These are phyloP conservation scores for Xanthoparmelia taractica DNA, from an alignment of 495 filamentous ascomycete species.

Conservation along the genomic window DNA sequence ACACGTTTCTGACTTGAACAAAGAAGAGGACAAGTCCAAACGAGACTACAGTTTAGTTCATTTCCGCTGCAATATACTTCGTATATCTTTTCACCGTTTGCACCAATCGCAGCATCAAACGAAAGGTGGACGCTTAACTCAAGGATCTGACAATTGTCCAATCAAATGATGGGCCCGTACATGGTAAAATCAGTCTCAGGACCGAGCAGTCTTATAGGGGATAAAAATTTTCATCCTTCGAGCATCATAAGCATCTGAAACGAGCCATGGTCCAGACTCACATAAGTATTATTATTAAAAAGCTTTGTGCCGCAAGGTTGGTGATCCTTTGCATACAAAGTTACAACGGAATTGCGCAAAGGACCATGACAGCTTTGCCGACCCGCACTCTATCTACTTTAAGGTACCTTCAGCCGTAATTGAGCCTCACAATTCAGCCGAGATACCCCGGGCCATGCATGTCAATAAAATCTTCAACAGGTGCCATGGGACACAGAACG, in stretches of 20 bases:
- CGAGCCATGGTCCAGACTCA: background rate
- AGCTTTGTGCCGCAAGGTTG: background rate
- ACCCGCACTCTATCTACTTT: background rate
- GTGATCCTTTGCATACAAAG: background rate
- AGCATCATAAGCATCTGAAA: background rate
- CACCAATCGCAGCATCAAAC: background rate
- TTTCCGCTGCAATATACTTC: conserved; percentile 3
- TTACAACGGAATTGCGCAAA: conserved; percentile 3
- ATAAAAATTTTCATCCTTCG: background rate
- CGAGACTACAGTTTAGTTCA: background rate
- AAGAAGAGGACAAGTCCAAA: background rate
- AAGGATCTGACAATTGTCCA: background rate
- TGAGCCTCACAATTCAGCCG: background rate
- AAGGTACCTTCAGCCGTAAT: background rate
- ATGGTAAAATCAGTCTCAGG: background rate
- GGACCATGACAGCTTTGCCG: conserved; percentile 3
- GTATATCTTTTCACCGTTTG: background rate
- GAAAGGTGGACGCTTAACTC: too few relatives aligned
- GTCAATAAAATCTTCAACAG: background rate
- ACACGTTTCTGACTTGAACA: background rate
- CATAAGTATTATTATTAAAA: too few relatives aligned
- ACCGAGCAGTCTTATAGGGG: background rate
- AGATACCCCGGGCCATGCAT: background rate
- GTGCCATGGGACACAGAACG: background rate
- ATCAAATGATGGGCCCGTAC: background rate